Conservation (phyloP, 768 basidiomycete species). For the Lactarius hengduanensis region DNA sequence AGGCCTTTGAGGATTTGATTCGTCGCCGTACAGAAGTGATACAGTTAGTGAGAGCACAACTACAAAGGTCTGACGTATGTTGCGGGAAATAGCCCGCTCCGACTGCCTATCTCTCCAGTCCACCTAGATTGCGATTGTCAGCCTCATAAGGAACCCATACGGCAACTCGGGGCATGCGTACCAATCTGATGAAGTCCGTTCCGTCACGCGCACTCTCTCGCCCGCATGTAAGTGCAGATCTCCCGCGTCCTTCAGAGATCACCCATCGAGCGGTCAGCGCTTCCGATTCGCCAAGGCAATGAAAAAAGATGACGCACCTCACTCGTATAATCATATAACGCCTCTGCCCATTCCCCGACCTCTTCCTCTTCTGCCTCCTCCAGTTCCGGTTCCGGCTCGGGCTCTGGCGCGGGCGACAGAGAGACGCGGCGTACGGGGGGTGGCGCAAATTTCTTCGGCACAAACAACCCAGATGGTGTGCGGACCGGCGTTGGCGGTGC, state of each 20-base stretch:
- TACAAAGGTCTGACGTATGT: constrained; percentile 26
- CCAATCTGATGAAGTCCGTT: constrained; percentile 75
- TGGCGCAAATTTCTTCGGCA: constrained; percentile 48
- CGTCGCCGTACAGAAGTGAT: neutral
- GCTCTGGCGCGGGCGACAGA: neutral
- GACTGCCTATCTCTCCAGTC: constrained; percentile 25
- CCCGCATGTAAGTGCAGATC: constrained; percentile 62
- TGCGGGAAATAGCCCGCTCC: constrained; percentile 27
- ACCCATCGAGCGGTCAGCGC: neutral
- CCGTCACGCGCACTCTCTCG: constrained; percentile 59
- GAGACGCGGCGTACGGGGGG: constrained; percentile 45
- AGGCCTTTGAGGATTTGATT: neutral
- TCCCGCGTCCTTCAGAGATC: constrained; percentile 55
- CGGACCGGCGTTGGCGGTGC: constrained; percentile 38
- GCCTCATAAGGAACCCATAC: neutral
- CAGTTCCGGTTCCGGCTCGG: constrained; percentile 14
- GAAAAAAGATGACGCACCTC: constrained; percentile 41
- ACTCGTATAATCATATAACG: constrained; percentile 70
- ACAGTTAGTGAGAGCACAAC: neutral
- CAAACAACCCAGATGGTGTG: constrained; percentile 40
- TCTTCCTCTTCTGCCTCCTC: constrained; percentile 38
- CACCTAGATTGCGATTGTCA: constrained; percentile 24
- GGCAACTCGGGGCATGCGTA: constrained; percentile 36
- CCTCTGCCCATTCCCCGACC: constrained; percentile 75
- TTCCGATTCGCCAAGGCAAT: neutral